Evolutionary conservation across 495 filamentous ascomycete genomes (phyloP).

Genomic region (Parmelia sp.): DNA sequence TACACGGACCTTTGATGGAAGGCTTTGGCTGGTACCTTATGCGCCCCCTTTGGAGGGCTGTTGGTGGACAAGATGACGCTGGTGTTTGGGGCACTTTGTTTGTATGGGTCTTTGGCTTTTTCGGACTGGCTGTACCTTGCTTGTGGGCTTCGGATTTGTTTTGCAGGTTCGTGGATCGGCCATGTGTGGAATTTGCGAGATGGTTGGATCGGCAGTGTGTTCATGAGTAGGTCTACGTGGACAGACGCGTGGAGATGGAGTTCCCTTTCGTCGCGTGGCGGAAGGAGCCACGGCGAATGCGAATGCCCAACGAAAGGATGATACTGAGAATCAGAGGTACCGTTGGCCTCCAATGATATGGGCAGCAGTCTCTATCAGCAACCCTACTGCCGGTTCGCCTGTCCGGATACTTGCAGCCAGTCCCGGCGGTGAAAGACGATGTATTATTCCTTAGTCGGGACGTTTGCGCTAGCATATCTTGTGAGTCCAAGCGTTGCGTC

Average conservation of each 20-base stretch:
- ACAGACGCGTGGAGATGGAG: neutral
- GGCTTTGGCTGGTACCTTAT: neutral
- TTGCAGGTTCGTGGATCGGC: neutral
- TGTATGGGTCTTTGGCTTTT: neutral
- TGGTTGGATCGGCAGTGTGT: neutral
- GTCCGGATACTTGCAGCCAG: neutral
- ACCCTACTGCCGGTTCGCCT: neutral
- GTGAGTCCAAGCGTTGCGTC: neutral
- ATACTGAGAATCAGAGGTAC: neutral
- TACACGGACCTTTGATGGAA: neutral
- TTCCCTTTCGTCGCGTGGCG: neutral
- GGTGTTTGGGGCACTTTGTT: neutral
- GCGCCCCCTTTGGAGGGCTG: neutral
- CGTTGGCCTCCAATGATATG: neutral
- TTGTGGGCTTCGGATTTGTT: neutral
- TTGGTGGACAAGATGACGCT: slow-evolving; percentile 1
- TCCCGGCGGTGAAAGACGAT: neutral
- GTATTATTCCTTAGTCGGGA: neutral
- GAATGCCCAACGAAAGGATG: neutral
- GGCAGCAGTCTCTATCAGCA: neutral
- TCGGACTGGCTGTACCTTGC: neutral
- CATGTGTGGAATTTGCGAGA: neutral
- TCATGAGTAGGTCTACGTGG: neutral
- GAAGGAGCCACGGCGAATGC: neutral
- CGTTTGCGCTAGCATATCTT: neutral